These are phyloP conservation scores for Apiospora pterosperma DNA, from an alignment of 2,329 filamentous ascomycete genomes.

Conservation along the genomic window DNA sequence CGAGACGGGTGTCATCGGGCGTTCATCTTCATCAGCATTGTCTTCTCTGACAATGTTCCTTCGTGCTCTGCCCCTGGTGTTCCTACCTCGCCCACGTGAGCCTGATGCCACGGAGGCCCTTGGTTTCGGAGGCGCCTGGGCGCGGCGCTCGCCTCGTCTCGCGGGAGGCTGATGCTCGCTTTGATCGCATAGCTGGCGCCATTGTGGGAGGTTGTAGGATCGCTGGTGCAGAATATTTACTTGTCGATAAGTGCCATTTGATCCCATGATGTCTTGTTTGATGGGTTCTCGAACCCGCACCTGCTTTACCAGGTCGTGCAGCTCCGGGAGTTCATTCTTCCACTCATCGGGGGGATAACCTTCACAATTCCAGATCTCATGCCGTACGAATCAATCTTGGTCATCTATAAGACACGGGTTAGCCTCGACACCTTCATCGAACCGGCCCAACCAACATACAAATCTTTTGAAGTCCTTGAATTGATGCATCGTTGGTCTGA, in stretches of 20 bases:
- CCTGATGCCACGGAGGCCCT: conserved; percentile 33
- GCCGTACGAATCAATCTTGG: conserved; percentile 86
- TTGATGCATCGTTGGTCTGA: conserved; percentile 92
- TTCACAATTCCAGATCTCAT: conserved; percentile 98
- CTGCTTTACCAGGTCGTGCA: conserved; percentile 84
- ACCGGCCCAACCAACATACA: conserved; percentile 46
- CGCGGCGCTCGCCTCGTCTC: conserved; percentile 76
- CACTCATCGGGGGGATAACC: conserved; percentile 93
- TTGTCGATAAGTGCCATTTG: conserved; percentile 92
- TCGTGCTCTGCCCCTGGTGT: conserved; percentile 34
- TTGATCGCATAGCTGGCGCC: conserved; percentile 89
- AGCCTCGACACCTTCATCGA: conserved; percentile 14
- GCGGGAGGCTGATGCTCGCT: conserved; percentile 95
- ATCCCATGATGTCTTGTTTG: conserved; percentile 96
- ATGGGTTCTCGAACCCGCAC: conserved; percentile 96
- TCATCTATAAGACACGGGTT: conserved; percentile 48
- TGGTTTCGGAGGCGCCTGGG: conserved; percentile 51
- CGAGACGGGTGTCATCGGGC: conserved; percentile 58
- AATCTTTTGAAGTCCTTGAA: conserved; percentile 93
- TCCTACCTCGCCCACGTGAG: conserved; percentile 35
- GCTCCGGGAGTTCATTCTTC: conserved; percentile 73
- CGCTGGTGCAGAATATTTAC: conserved; percentile 95
- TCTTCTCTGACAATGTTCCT: conserved; percentile 35
- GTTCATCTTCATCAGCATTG: conserved; percentile 39
- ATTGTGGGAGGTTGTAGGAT: conserved; percentile 95